These are phyloP conservation scores for Geranium brycei DNA, from an alignment of 345 rosid genomes.

Conservation along the genomic window DNA sequence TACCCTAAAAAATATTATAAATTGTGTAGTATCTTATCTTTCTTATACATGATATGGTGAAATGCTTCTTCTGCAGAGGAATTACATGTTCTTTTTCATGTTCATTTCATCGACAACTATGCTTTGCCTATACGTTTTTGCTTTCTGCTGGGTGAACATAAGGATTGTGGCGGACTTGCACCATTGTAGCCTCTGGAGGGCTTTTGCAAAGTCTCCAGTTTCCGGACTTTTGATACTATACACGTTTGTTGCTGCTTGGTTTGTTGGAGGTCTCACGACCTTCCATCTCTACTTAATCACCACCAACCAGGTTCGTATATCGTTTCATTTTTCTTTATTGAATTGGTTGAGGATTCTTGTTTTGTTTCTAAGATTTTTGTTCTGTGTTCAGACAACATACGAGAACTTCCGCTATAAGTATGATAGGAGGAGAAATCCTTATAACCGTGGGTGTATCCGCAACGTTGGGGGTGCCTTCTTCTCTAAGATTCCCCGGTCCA, in stretches of 20 bases:
- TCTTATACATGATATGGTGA: neutral
- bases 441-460: slow-evolving; percentile 33
- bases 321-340: neutral
- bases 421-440: slow-evolving; percentile 54
- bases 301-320: slow-evolving; percentile 57
- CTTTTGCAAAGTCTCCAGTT: slow-evolving; percentile 54
- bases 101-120: slow-evolving; percentile 75
- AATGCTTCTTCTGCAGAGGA: slow-evolving; percentile 39
- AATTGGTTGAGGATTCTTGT: neutral
- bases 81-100: slow-evolving; percentile 91
- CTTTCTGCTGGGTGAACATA: slow-evolving; percentile 69
- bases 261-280: slow-evolving; percentile 82
- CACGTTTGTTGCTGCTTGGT: slow-evolving; percentile 60
- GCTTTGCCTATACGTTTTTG: slow-evolving; percentile 68
- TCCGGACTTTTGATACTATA: slow-evolving; percentile 67
- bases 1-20: too few species aligned
- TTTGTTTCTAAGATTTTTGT: too few species aligned
- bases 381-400: slow-evolving; percentile 55
- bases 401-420: slow-evolving; percentile 52
- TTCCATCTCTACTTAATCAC: slow-evolving; percentile 74
- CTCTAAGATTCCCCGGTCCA: slow-evolving; percentile 45
- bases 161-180: slow-evolving; percentile 39
- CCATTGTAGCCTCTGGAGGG: slow-evolving; percentile 44
- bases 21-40: too few species aligned
- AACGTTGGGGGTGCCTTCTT: slow-evolving; percentile 36